Percentiles rank a stretch among this genome's conserved stretches.
Conservation (phyloP, 1,139 yeast genomes). For the Diutina scorzettiae region DNA sequence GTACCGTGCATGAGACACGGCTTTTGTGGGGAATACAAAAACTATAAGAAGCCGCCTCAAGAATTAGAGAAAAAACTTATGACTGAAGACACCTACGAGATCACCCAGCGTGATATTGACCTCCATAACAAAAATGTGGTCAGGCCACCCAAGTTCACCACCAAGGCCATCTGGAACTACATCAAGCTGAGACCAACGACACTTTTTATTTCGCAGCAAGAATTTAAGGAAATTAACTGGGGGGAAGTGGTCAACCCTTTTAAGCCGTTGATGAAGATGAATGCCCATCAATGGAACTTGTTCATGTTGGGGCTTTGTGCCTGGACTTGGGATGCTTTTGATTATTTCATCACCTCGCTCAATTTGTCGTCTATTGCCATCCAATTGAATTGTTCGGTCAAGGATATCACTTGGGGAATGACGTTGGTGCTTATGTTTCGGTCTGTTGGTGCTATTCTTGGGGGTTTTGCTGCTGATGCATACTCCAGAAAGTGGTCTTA, state of each 20-base stretch:
- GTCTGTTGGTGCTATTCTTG: slow-evolving; percentile 64
- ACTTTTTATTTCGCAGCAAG: neutral
- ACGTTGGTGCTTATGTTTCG: slow-evolving; percentile 71
- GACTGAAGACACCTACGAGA: slow-evolving; percentile 1
- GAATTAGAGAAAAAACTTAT: too few species aligned
- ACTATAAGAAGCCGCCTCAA: too few species aligned
- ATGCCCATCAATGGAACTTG: slow-evolving; percentile 46
- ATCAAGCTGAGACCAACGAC: neutral
- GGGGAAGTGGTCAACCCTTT: slow-evolving; percentile 32
- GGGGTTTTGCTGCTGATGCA: slow-evolving; percentile 55
- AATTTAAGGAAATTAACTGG: slow-evolving; percentile 4
- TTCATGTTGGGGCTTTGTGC: slow-evolving; percentile 53
- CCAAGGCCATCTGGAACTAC: neutral
- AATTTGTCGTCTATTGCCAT: slow-evolving; percentile 45
- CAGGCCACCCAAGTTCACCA: neutral
- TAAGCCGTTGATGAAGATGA: slow-evolving; percentile 35
- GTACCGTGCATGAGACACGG: too few species aligned
- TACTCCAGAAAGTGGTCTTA: slow-evolving; percentile 69
- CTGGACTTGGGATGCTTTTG: slow-evolving; percentile 77
- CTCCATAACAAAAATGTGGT: slow-evolving; percentile 4
- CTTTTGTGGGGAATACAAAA: too few species aligned
- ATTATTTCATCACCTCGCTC: slow-evolving; percentile 60
- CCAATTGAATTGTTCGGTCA: slow-evolving; percentile 35
- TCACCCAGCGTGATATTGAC: slow-evolving; percentile 2
- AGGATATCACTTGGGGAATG: slow-evolving; percentile 66